Conservation (phyloP, 208 protist species). For the Angomonas ambiguus region DNA sequence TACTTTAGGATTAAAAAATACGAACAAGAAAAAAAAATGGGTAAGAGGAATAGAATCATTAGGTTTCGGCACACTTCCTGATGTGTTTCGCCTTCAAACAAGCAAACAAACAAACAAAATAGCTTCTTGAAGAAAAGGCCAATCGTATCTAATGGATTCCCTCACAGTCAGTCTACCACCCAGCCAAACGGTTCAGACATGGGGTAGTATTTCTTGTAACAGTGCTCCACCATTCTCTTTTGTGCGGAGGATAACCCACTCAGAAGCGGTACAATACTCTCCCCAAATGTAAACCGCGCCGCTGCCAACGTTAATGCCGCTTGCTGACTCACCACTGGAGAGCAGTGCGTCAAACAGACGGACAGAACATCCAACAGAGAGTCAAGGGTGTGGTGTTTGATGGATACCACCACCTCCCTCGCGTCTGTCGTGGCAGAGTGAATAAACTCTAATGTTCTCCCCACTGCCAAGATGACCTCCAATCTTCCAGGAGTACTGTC, state of each 20-base stretch:
- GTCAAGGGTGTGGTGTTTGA: slow-evolving; percentile 10
- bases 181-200: background rate
- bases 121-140: too few species aligned
- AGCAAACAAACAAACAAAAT: too few species aligned
- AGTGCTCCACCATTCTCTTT: slow-evolving; percentile 51
- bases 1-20: too few species aligned
- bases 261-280: slow-evolving; percentile 36
- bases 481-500: slow-evolving; percentile 51
- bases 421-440: background rate
- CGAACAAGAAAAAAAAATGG: slow-evolving; percentile 10
- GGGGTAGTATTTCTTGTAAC: slow-evolving; percentile 26
- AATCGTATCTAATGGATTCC: background rate
- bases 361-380: slow-evolving; percentile 2
- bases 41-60: background rate
- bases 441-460: slow-evolving; percentile 26
- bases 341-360: background rate
- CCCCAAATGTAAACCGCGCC: slow-evolving; percentile 38
- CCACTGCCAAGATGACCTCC: slow-evolving; percentile 43
- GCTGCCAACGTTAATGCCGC: slow-evolving; percentile 18
- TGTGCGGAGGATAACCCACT: slow-evolving; percentile 32
- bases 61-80: too few species aligned
- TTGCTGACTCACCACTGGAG: background rate
- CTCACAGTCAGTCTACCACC: background rate
- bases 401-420: slow-evolving; percentile 19
- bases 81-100: too few species aligned